A percentile compares a stretch with the other conserved stretches of the same genome.
These are phyloP conservation scores for Rhazya stricta DNA, from an alignment of 257 asterid species.

Conservation along the genomic window DNA sequence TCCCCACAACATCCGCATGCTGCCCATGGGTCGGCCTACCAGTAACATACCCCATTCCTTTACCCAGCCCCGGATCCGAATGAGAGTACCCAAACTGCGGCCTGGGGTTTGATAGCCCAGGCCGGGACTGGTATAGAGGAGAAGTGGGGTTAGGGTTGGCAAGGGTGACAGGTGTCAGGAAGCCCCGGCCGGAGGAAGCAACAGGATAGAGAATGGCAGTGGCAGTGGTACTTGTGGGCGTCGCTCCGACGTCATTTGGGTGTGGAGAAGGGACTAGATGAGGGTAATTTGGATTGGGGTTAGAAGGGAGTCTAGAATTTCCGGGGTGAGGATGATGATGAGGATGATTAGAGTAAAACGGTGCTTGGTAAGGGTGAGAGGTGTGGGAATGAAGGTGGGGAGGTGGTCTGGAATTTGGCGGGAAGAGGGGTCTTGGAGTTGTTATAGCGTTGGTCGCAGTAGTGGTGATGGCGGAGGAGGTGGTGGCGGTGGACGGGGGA, in stretches of 20 bases:
- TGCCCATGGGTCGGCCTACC: slow-evolving; percentile 44
- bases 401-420: slow-evolving; percentile 20
- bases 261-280: not conserved
- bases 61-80: slow-evolving; percentile 43
- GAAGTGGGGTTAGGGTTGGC: slow-evolving; percentile 15
- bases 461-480: slow-evolving; percentile 9
- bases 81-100: slow-evolving; percentile 49
- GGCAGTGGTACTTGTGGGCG: slow-evolving; percentile 26
- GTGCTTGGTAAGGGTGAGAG: slow-evolving; percentile 10
- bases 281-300: slow-evolving; percentile 14
- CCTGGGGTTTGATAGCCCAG: slow-evolving; percentile 25
- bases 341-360: slow-evolving; percentile 10
- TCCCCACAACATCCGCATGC: slow-evolving; percentile 27
- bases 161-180: slow-evolving; percentile 20
- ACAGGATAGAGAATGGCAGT: slow-evolving; percentile 53
- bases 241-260: slow-evolving; percentile 10
- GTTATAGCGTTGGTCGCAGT: slow-evolving; percentile 19
- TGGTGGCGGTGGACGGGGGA: not conserved
- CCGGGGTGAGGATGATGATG: slow-evolving; percentile 6
- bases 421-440: slow-evolving; percentile 23
- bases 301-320: slow-evolving; percentile 14
- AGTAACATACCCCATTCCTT: slow-evolving; percentile 23
- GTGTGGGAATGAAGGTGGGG: not conserved
- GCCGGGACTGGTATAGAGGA: slow-evolving; percentile 20
- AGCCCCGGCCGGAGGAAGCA: slow-evolving; percentile 63